Percentiles rank a stretch among this genome's conserved stretches.
Conservation (phyloP, 2,329 filamentous ascomycete species). For the Sphaerulina populicola region DNA sequence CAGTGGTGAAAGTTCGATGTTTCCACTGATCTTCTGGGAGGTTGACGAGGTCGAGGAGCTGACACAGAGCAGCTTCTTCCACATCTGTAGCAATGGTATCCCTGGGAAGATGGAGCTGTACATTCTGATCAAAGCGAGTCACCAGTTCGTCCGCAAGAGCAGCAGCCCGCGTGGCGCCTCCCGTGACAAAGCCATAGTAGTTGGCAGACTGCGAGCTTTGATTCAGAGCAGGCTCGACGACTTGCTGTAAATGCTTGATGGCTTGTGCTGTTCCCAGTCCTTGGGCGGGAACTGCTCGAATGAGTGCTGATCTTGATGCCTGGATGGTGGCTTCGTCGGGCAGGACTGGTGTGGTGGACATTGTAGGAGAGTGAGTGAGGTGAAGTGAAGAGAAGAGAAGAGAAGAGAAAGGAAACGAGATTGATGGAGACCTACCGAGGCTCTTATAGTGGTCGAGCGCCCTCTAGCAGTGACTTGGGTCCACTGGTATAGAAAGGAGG, state of each 20-base stretch:
- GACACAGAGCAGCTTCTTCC: slow-evolving; percentile 61
- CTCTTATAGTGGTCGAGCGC: background rate
- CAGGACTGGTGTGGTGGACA: slow-evolving; percentile 25
- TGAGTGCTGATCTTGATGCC: slow-evolving; percentile 32
- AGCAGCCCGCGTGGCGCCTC: slow-evolving; percentile 69
- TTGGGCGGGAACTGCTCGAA: slow-evolving; percentile 30
- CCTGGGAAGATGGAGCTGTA: slow-evolving; percentile 67
- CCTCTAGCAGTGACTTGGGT: background rate
- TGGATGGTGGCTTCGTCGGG: slow-evolving; percentile 29
- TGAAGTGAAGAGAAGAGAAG: too few relatives aligned
- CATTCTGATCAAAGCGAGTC: slow-evolving; percentile 71
- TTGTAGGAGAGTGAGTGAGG: background rate
- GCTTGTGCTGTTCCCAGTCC: slow-evolving; percentile 41
- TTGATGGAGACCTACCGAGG: background rate
- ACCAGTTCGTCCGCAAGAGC: slow-evolving; percentile 79
- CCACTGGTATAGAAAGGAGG: background rate
- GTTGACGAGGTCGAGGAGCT: slow-evolving; percentile 60
- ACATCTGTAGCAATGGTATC: slow-evolving; percentile 70
- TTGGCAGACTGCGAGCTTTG: slow-evolving; percentile 52
- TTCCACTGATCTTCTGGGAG: slow-evolving; percentile 53
- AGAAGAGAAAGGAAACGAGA: too few relatives aligned
- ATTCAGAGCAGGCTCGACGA: slow-evolving; percentile 53
- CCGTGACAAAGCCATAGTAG: slow-evolving; percentile 87
- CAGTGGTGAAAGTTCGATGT: slow-evolving; percentile 74
- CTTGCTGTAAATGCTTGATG: slow-evolving; percentile 39